Base-by-base conservation (phyloP, 306 rosid species). In the Oemleria cerasiformis region DNA sequence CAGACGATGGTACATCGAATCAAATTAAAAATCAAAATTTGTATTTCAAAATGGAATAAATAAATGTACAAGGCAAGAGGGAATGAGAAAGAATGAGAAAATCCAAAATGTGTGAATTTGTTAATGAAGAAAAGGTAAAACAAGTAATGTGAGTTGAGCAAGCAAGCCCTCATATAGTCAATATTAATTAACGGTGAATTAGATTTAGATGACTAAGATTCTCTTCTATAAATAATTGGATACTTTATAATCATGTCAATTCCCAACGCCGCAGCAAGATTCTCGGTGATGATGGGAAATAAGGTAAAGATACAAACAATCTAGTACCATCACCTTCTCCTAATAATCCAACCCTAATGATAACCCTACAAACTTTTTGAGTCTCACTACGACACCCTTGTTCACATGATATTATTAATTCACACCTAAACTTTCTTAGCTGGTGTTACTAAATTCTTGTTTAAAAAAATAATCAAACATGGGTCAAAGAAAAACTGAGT, bases 241-340 rank as follows among this genome's bases (percentile, higher is more conserved):
- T 5, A 48, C 53, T n/a, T 9, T 19, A 59, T 50, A 62, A 55
- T 79, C 65, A 65, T 4, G 62, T 65, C 72, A 66, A 75, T 68
- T 77, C 73, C 84, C 81, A 38, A 77, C 14, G 82, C 36, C 68
- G 61, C 79, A 71, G 80, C 86, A 80, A 84, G 84, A 90, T 87
- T 85, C 89, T 73, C 88, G 84, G 67, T 74, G 77, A 40, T 42
- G 19, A 69, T 53, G 44, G 23, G 76, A 5, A 61, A 75, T 73
- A 49, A 54, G 55, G 17, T 21, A 14, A 44, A 75, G 34, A 57
- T 40, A 48, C 59, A 9, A 62, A 69, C 74, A 64, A 72, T 80
- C 85, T 74, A 75, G 21, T 15, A 51, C 25, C 55, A 15, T 40
- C 69, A 80, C 75, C 85, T 39, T 72, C 71, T 21, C 11, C 71